Evolutionary conservation across 768 basidiomycete species (phyloP).

Genomic region (Leccinum aurantiacum): DNA sequence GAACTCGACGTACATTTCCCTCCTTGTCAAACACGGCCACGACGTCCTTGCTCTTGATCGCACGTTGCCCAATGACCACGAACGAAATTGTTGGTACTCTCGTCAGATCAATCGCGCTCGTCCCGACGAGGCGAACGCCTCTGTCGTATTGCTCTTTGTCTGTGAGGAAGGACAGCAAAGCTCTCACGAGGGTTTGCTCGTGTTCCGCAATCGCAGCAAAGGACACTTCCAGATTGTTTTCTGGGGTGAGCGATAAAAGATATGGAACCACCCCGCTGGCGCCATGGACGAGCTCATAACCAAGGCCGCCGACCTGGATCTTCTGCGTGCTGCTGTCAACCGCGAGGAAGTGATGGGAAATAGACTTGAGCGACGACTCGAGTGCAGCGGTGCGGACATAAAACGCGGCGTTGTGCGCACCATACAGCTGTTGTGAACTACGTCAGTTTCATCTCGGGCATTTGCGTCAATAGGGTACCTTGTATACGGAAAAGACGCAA

Average conservation of each 20-base stretch:
- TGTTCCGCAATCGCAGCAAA: slow-evolving; percentile 60
- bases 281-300: slow-evolving; percentile 69
- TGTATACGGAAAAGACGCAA: slow-evolving; percentile 71
- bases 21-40: slow-evolving; percentile 64
- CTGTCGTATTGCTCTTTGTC: slow-evolving; percentile 47
- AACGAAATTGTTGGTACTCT: slow-evolving; percentile 74
- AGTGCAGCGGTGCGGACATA: slow-evolving; percentile 56
- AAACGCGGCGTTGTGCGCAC: slow-evolving; percentile 66
- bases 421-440: slow-evolving; percentile 55
- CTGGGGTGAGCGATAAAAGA: slow-evolving; percentile 57
- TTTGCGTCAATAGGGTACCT: slow-evolving; percentile 41
- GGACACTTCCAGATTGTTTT: slow-evolving; percentile 45
- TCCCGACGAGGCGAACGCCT: slow-evolving; percentile 70
- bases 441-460: background rate
- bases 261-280: slow-evolving; percentile 62
- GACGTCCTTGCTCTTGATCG: slow-evolving; percentile 60
- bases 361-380: slow-evolving; percentile 49
- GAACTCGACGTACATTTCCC: slow-evolving; percentile 50
- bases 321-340: slow-evolving; percentile 51
- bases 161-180: slow-evolving; percentile 56
- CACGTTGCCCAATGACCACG: slow-evolving; percentile 57
- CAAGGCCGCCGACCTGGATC: slow-evolving; percentile 71
- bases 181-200: slow-evolving; percentile 57
- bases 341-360: slow-evolving; percentile 71
- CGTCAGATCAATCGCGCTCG: slow-evolving; percentile 40